Evolutionary conservation across 768 basidiomycete genomes (phyloP), one percentile per base, ranked within the genome.

Genomic region (Mycena belliarum): DNA sequence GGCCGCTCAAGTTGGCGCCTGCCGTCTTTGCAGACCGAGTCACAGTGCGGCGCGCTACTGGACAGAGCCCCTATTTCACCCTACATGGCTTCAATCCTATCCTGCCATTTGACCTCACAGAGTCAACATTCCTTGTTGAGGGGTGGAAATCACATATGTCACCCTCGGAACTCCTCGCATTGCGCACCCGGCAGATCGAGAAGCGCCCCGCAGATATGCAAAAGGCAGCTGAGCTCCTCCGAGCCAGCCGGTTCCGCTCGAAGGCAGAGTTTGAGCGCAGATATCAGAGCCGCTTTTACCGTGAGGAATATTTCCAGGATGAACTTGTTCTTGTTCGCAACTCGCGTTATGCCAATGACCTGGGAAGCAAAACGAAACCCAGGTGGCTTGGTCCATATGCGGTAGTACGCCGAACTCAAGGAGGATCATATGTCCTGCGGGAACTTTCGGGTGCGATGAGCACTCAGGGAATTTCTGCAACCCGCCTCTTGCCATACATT

Each of bases 41-140:
- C 23, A 66, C 66, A 0, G 41, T 61, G 2, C 38, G 51, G 4
- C 26, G 49, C 33, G 40, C 54, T 4, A 66, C 67, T 3, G 66
- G 67, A 4, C 61, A 57, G 18, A 52, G 52, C 0, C 67, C 67
- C 1, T 68, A 57, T 48, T 67, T 45, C 49, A 42, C 70, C 18
- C 49, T 68, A 0, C 68, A 71, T 52, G 71, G 71, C 4, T 46
- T 67, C 21, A 45, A 71, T 6, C 72, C 69, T 0, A 45, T 68
- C 0, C 57, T 75, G 0, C 73, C 72, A n/a, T n/a, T n/a, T n/a
- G n/a, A n/a, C n/a, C n/a, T n/a, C n/a, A n/a, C n/a, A n/a, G n/a
- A n/a, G n/a, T n/a, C n/a, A n/a, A n/a, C n/a, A n/a, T n/a, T n/a
- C n/a, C n/a, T n/a, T n/a, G n/a, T n/a, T n/a, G n/a, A n/a, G n/a